Base-by-base conservation (phyloP, 441 rosid species). In the Mallotus japonicus region DNA sequence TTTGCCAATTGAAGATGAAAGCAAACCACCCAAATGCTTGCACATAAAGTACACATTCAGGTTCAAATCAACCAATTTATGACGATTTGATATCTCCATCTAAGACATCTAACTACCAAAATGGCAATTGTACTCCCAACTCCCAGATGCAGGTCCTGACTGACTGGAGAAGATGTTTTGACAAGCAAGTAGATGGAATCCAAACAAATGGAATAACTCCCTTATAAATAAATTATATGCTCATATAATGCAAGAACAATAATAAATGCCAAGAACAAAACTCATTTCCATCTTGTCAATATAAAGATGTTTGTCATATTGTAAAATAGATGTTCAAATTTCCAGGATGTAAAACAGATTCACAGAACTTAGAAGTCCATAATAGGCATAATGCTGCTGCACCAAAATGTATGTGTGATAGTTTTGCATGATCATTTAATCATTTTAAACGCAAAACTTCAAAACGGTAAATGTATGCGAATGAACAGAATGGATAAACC, bases 61-160 rank as follows among this genome's bases (percentile, higher is more conserved):
- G 50, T 28, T 24, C 28, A 24, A 24, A 24, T 24, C 28, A 24
- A 24, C 28, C 28, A 24, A 24, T 24, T 24, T 40, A 34, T 34
- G 40, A 34, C 5, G 40, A 34, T 34, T 34, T 34, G 5, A 42
- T 37, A 19, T 37, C 37, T 72, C 44, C 60, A 60, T 54, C 72
- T 11, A 71, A 72, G 34, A 63, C 47, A 66, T 61, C 28, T 53
- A 28, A 58, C 69, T 4, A 55, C 42, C 22, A 56, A 28, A 78
- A 34, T 8, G 37, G 13, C 50, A 14, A 59, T 70, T 42, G 19
- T 44, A 60, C 54, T 53, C 73, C 42, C 51, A 40, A 34, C 13
- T 49, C 40, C 24, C 53, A 68, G 51, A 46, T 74, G 24, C 13
- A 57, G 17, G 65, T 57, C 59, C 8, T 34, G 46, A 75, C 0